Percentiles rank a stretch among this genome's conserved stretches.
These are phyloP conservation scores for Mortierella sp. DNA, from an alignment of 371 early-diverging fungal genomes.

Conservation along the genomic window DNA sequence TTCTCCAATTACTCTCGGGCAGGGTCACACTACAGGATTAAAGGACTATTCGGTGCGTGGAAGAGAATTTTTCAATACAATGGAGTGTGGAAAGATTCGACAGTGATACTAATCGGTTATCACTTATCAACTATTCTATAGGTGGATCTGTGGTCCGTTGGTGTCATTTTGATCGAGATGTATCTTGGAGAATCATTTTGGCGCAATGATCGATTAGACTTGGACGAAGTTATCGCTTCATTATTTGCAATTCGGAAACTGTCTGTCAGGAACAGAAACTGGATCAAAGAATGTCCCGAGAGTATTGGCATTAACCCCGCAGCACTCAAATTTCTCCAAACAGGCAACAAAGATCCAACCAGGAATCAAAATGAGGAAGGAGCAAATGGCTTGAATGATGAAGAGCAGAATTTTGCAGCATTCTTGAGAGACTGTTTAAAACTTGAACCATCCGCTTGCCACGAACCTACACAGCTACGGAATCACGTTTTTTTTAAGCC, in stretches of 20 bases:
- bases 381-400: slow-evolving; percentile 2
- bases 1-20: slow-evolving; percentile 51
- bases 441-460: slow-evolving; percentile 12
- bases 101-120: not conserved
- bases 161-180: slow-evolving; percentile 69
- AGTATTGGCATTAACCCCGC: slow-evolving; percentile 40
- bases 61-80: not conserved
- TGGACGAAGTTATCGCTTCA: slow-evolving; percentile 53
- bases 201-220: slow-evolving; percentile 56
- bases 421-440: slow-evolving; percentile 37
- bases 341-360: slow-evolving; percentile 9
- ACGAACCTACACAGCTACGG: slow-evolving; percentile 32
- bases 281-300: slow-evolving; percentile 44
- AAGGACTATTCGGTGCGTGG: slow-evolving; percentile 39
- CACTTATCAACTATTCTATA: slow-evolving; percentile 21
- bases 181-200: slow-evolving; percentile 69
- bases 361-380: not conserved
- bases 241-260: slow-evolving; percentile 47
- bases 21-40: slow-evolving; percentile 7
- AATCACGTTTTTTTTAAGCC: slow-evolving; percentile 34
- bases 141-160: slow-evolving; percentile 75
- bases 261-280: slow-evolving; percentile 25
- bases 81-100: not conserved
- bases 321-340: slow-evolving; percentile 31
- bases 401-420: slow-evolving; percentile 13